Evolutionary conservation across 1,139 yeast genomes (phyloP), one percentile per base, ranked within the genome.

Genomic region (Taphrina deformans): DNA sequence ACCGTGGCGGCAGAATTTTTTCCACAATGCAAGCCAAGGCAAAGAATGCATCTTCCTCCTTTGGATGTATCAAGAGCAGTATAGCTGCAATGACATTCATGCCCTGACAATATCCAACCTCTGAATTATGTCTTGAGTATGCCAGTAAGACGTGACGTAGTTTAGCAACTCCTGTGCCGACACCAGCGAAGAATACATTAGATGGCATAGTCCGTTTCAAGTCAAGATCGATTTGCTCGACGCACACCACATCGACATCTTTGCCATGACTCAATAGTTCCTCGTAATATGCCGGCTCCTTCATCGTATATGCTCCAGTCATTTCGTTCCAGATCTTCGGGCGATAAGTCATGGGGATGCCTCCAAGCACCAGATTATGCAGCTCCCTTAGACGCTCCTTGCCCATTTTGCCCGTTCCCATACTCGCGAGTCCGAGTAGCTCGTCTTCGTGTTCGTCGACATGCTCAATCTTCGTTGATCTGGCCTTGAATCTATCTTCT

Each of bases 11-110:
- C 5, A 84, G 72, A n/a, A 83, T 77, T 65, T 82, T 83, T 66
- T 83, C 85, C 24, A 81, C 75, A 38, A 84, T 70, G 4, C 82
- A 80, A 48, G 82, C 81, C 66, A 84, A 80, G 3, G 81, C 76
- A 86, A 86, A 83, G 68, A 83, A 84, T 2, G 85, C 80, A 66
- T 83, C 86, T 68, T 82, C 86, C 62, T 83, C 87, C 4, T 78
- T 75, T 2, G 80, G 76, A 68, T 74, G 79, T 1, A 82, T 79
- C 31, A 84, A 71, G 14, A 84, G 72, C 7, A 84, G 71, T 59
- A 82, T 82, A 0, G 85, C 88, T 3, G 82, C 82, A 29, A 84
- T 81, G 69, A 83, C 81, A 70, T 84, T 84, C 88, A 84, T 69
- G 0, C 88, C 88, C 70, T 84, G 88, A 65, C 84, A 82, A 70